phyloP scores from a whole-genome alignment of 345 rosid genomes.

The Euphorbia pulcherrima region DNA sequence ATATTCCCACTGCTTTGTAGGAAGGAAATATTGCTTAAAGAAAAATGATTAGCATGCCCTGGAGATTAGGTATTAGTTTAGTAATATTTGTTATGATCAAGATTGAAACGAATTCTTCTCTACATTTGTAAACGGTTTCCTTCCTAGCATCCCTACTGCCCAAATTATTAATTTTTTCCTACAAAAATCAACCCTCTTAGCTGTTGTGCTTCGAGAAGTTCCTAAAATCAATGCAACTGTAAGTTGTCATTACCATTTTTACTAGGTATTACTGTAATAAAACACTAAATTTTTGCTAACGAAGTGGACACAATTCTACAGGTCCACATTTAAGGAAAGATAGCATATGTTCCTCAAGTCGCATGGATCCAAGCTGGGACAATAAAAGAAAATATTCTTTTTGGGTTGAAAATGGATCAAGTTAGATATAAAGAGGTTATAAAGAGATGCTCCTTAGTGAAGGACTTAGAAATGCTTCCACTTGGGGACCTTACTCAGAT shows the following conservation, averaged over 20 bases:
- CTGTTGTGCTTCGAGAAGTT: constrained; percentile 41
- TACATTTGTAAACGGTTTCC: too few relatives aligned
- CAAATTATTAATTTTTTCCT: too few relatives aligned
- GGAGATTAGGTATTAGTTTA: too few relatives aligned
- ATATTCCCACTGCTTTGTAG: too few relatives aligned
- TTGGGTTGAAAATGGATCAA: constrained; percentile 41
- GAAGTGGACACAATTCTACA: constrained; percentile 9
- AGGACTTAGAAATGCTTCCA: constrained; percentile 49
- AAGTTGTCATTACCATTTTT: constrained; percentile 14
- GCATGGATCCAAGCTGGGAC: constrained; percentile 56
- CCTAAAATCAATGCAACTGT: constrained; percentile 41
- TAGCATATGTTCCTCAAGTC: constrained; percentile 58
- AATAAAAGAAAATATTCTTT: constrained; percentile 46
- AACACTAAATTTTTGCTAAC: too few relatives aligned
- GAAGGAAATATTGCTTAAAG: too few relatives aligned
- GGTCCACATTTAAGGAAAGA: constrained; percentile 37
- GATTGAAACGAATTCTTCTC: too few relatives aligned
- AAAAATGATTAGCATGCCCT: too few relatives aligned
- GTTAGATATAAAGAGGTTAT: constrained; percentile 37
- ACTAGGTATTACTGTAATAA: too few relatives aligned
- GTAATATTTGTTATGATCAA: too few relatives aligned
- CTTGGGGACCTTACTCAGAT: constrained; percentile 46
- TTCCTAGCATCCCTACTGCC: too few relatives aligned
- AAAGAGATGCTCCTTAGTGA: constrained; percentile 36
- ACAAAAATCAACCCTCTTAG: neutral